Conservation (phyloP, 352 stramenopile genomes). For the Phytopythium chamaehyphon region DNA sequence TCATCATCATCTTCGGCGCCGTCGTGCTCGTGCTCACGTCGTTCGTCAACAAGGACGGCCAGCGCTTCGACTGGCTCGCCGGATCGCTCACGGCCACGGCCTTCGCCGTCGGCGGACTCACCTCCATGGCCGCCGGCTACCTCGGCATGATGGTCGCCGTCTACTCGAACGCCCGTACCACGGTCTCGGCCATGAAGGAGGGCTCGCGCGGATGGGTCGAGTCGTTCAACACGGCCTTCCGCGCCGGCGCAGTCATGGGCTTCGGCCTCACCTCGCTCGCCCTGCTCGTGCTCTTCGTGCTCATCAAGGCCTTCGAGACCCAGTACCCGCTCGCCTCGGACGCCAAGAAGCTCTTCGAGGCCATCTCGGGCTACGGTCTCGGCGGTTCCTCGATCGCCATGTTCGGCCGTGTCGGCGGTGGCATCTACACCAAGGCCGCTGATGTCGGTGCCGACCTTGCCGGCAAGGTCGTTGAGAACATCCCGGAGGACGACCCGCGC, state of each 20-base stretch:
- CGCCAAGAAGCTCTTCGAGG: conserved; percentile 93
- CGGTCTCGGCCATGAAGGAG: conserved; percentile 95
- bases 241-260: conserved; percentile 98
- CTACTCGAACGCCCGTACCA: conserved; percentile 98
- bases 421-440: conserved; percentile 99
- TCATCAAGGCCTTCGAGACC: conserved; percentile 93
- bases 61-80: conserved; percentile 86
- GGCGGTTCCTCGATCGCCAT: conserved; percentile 98
- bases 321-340: conserved; percentile 86
- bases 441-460: conserved; percentile 99
- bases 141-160: conserved; percentile 99
- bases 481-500: conserved; percentile 98
- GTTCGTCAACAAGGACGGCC: conserved; percentile 81
- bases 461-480: conserved; percentile 98
- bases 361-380: conserved; percentile 97
- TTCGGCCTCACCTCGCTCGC: conserved; percentile 97
- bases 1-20: conserved; percentile 90
- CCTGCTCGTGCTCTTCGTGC: conserved; percentile 96
- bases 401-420: conserved; percentile 98
- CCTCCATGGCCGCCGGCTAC: conserved; percentile 97
- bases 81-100: conserved; percentile 94
- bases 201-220: conserved; percentile 90
- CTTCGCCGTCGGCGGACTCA: conserved; percentile 97
- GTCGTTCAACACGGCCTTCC: conserved; percentile 98
- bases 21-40: conserved; percentile 91